Conservation (phyloP, 2,329 filamentous ascomycete species). For the Capronia coronata region DNA sequence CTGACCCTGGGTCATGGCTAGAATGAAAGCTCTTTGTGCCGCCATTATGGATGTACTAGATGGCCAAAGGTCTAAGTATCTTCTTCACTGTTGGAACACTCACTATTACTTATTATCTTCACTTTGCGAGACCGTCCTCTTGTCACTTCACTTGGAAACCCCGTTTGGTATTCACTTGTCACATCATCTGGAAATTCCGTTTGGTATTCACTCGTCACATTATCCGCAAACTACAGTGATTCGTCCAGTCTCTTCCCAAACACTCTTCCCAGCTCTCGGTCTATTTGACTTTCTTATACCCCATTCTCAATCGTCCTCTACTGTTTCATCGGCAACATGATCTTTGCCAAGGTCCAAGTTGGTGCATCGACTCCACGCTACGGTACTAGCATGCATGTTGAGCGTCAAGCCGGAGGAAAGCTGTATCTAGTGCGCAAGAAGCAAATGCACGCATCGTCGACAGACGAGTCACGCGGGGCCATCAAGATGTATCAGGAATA, state of each 20-base stretch:
- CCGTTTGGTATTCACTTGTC: neutral
- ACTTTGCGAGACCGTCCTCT: neutral
- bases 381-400: neutral
- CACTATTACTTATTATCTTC: neutral
- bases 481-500: neutral
- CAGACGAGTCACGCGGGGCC: neutral
- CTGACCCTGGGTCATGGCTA: neutral
- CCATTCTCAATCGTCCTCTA: too few relatives aligned
- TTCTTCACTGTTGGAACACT: neutral
- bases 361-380: neutral
- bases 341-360: neutral
- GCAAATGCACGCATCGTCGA: neutral
- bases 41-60: neutral
- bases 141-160: too few relatives aligned
- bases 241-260: too few relatives aligned
- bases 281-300: too few relatives aligned
- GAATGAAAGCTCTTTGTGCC: neutral
- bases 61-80: neutral
- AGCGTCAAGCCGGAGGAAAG: neutral
- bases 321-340: neutral
- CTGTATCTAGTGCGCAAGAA: slow-evolving; percentile 5
- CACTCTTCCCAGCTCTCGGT: neutral
- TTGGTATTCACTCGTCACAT: neutral
- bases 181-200: neutral
- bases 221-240: too few relatives aligned